phyloP scores from a whole-genome alignment of 768 basidiomycete species.

The Pleurotus citrinopileatus region DNA sequence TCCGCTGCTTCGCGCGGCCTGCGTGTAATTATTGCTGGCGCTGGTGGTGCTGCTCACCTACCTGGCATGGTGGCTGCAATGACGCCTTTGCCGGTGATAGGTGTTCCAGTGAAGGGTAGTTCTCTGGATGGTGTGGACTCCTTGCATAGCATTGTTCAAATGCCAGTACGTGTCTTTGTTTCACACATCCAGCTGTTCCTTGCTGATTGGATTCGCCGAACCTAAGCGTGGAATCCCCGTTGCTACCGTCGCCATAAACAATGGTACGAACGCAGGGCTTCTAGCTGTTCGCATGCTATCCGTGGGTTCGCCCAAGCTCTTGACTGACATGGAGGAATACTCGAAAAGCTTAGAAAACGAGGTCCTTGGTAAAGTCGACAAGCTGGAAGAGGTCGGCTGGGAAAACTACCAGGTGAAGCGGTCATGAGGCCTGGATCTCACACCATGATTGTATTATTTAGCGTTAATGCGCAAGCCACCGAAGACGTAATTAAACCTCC shows the following conservation, averaged over 20 bases:
- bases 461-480: not conserved
- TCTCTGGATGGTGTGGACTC: conserved; percentile 94
- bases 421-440: conserved; percentile 13
- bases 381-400: conserved; percentile 80
- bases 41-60: conserved; percentile 97
- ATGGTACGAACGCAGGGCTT: conserved; percentile 89
- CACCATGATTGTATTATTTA: not conserved
- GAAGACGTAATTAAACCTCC: not conserved
- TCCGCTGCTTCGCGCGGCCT: conserved; percentile 67
- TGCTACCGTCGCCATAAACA: conserved; percentile 96
- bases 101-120: conserved; percentile 96
- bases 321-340: conserved; percentile 71
- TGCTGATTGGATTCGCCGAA: conserved; percentile 6
- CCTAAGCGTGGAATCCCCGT: conserved; percentile 90
- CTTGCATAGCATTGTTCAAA: conserved; percentile 97
- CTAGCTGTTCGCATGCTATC: conserved; percentile 90
- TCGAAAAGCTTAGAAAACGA: conserved; percentile 66
- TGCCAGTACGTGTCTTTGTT: conserved; percentile 73
- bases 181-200: not conserved
- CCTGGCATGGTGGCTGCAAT: conserved; percentile 98
- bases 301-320: conserved; percentile 63
- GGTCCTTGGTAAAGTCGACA: conserved; percentile 78
- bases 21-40: conserved; percentile 85
- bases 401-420: conserved; percentile 64
- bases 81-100: conserved; percentile 89